Evolutionary conservation across 495 filamentous ascomycete genomes (phyloP), one percentile per base, ranked within the genome.

Genomic region (Hypoxylon subgilvum): DNA sequence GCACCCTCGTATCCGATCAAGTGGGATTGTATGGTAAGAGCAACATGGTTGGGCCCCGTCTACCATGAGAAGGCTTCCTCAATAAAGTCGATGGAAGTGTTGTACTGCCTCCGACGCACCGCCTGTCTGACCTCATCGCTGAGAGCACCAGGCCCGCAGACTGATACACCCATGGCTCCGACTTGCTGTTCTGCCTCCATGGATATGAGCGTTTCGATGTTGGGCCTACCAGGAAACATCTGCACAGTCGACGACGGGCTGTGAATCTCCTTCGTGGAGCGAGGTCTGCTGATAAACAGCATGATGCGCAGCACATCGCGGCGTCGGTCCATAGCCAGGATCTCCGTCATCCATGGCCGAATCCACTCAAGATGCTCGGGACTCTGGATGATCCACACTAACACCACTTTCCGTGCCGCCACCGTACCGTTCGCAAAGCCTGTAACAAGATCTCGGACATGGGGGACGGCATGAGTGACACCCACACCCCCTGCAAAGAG

Each of bases 1-100:
- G n/a, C n/a, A n/a, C n/a, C n/a, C n/a, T n/a, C n/a, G n/a, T n/a
- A n/a, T n/a, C n/a, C n/a, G n/a, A n/a, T n/a, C n/a, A n/a, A n/a
- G n/a, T n/a, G n/a, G n/a, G n/a, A n/a, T n/a, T n/a, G n/a, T n/a
- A n/a, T n/a, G n/a, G n/a, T n/a, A n/a, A n/a, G n/a, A n/a, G n/a
- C n/a, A n/a, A n/a, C n/a, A n/a, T n/a, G n/a, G n/a, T n/a, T n/a
- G n/a, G n/a, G 34, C 49, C 21, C 7, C 22, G 7, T 63, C 52
- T 80, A 90, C 88, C 88, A 93, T 10, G 88, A 93, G 74, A 98
- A 98, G 36, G 90, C 89, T 77, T 98, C 94, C 70, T 98, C 94
- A 17, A 92, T 80, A 73, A 97, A 97, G 70, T 97, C 92, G 13
- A 97, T 78, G 23, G 79, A 82, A 16, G 83, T 86, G 3, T 82